Evolutionary conservation across 768 basidiomycete species (phyloP).

Genomic region (Xerocomellus intermedius): DNA sequence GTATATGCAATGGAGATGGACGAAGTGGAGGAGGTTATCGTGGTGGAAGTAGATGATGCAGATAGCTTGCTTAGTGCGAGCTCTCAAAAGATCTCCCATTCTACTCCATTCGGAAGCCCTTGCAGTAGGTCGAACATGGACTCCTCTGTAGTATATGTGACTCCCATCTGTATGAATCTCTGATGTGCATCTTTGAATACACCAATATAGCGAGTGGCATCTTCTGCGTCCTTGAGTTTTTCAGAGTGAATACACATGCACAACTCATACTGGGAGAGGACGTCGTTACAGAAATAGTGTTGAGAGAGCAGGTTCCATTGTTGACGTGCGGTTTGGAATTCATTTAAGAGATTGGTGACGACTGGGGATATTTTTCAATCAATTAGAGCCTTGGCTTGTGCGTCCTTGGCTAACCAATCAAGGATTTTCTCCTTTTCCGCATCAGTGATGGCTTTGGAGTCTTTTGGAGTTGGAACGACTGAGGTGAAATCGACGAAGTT

Average conservation of each 20-base stretch:
- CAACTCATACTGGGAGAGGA: background rate
- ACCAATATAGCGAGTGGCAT: background rate
- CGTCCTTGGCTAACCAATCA: background rate
- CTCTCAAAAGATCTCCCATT: background rate
- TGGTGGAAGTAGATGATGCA: too few relatives aligned
- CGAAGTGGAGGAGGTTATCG: too few relatives aligned
- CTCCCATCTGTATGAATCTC: background rate
- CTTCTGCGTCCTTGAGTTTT: background rate
- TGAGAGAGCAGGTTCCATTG: background rate
- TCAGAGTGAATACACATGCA: accelerated
- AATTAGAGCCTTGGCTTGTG: background rate
- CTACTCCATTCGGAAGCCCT: background rate
- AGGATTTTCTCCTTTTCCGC: background rate
- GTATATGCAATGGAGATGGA: too few relatives aligned
- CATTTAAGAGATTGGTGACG: accelerated
- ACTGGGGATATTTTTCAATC: background rate
- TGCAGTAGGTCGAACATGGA: background rate
- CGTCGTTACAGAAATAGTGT: accelerated
- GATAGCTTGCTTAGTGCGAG: background rate
- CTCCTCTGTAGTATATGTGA: background rate
- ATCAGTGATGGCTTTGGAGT: background rate
- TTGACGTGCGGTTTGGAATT: accelerated
- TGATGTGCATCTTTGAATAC: background rate
- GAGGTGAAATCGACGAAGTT: background rate
- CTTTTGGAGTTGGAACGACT: background rate